Conservation (phyloP, 352 stramenopile genomes). For the Phytophthora gonapodyides region DNA sequence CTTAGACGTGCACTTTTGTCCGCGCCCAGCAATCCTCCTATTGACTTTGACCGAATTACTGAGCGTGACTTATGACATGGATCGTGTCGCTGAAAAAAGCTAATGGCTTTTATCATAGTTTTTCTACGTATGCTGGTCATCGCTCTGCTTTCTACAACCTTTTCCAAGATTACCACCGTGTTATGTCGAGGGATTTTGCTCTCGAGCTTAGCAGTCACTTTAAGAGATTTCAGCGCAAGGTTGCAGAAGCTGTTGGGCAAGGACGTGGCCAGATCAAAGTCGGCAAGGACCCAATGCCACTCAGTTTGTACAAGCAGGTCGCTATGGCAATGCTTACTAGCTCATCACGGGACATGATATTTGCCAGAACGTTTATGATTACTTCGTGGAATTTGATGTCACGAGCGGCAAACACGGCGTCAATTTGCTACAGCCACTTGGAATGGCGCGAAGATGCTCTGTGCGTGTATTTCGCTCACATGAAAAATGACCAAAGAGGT, state of each 20-base stretch:
- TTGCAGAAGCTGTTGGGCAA: not conserved
- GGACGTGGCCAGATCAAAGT: conserved; percentile 6
- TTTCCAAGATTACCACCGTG: conserved; percentile 17
- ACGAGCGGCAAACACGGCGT: conserved; percentile 16
- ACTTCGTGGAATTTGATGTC: conserved; percentile 33
- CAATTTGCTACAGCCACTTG: conserved; percentile 28
- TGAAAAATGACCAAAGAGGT: conserved; percentile 40
- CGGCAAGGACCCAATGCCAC: conserved; percentile 18
- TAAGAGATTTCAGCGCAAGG: conserved; percentile 11
- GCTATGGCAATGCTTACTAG: conserved; percentile 8
- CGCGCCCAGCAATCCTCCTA: conserved; percentile 5
- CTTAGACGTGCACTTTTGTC: conserved; percentile 6
- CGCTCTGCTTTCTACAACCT: conserved; percentile 18
- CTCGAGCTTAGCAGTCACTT: conserved; percentile 10
- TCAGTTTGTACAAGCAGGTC: conserved; percentile 19
- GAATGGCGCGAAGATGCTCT: conserved; percentile 38
- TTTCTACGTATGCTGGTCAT: conserved; percentile 21
- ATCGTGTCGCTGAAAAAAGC: conserved; percentile 19
- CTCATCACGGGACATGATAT: conserved; percentile 17
- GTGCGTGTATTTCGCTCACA: conserved; percentile 41
- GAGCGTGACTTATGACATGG: conserved; percentile 20
- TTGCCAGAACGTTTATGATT: conserved; percentile 30
- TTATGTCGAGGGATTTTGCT: not conserved
- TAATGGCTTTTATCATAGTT: conserved; percentile 11
- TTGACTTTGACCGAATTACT: conserved; percentile 17